Percentiles rank a stretch among this genome's conserved stretches.
phyloP scores from a whole-genome alignment of 2,329 filamentous ascomycete species.

The Sporothrix inflata region DNA sequence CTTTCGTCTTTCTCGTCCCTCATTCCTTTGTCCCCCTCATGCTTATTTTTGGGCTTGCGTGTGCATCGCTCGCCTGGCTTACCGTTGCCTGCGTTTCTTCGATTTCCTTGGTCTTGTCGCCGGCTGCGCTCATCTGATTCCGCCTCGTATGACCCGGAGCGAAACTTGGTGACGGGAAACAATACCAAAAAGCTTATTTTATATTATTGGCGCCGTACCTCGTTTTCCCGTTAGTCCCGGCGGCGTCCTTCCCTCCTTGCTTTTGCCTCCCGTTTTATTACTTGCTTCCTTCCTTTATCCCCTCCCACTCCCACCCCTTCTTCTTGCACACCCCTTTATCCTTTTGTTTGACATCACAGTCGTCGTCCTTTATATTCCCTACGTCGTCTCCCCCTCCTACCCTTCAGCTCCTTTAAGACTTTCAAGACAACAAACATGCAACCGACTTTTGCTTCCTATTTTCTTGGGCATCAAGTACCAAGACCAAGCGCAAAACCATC shows the following conservation, averaged over 20 bases:
- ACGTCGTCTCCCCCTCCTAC: neutral
- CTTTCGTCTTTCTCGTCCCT: neutral
- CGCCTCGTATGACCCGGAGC: constrained; percentile 3
- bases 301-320: neutral
- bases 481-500: constrained; percentile 6
- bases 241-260: constrained; percentile 16
- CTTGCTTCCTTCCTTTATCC: neutral
- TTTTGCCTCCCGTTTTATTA: constrained; percentile 21
- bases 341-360: neutral
- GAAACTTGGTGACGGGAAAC: constrained; percentile 1
- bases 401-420: neutral
- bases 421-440: neutral
- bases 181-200: constrained; percentile 12
- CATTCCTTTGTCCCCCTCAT: neutral
- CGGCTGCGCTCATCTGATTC: neutral
- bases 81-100: neutral
- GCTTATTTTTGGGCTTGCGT: constrained; percentile 20
- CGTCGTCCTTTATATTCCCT: neutral
- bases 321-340: neutral
- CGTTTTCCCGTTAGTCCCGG: constrained; percentile 14
- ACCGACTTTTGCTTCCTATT: neutral
- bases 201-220: constrained; percentile 8
- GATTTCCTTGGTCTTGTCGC: neutral
- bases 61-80: neutral
- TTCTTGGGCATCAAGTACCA: neutral